phyloP scores from a whole-genome alignment of 106 monocot species.

The Narthecium ossifragum region DNA sequence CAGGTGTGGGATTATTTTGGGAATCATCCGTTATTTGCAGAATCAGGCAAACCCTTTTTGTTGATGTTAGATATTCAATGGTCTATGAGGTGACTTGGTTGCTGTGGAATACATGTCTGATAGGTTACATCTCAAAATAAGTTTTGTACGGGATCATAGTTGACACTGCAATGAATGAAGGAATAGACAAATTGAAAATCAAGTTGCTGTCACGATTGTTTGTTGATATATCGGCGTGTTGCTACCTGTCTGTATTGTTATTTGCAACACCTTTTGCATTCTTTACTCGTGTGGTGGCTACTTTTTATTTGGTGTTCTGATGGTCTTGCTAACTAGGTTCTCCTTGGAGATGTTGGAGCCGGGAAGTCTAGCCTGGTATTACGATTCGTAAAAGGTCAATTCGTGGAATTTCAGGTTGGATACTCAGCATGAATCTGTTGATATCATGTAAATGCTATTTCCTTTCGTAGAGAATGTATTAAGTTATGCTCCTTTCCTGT shows the following conservation, averaged over 20 bases:
- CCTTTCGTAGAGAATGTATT: background rate
- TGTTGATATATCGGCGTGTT: background rate
- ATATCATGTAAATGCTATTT: background rate
- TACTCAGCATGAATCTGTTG: background rate
- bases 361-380: conserved; percentile 90
- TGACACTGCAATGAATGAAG: too few species aligned
- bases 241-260: background rate
- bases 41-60: too few species aligned
- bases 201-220: background rate
- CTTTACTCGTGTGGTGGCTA: background rate
- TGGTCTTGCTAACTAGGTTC: conserved; percentile 44
- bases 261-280: background rate
- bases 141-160: too few species aligned
- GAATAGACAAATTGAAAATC: too few species aligned
- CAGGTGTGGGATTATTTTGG: too few species aligned
- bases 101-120: too few species aligned
- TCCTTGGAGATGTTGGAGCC: conserved; percentile 86
- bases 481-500: background rate
- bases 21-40: too few species aligned
- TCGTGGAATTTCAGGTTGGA: conserved; percentile 86
- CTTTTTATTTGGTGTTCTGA: conserved; percentile 1
- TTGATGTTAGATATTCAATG: too few species aligned
- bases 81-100: too few species aligned
- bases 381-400: conserved; percentile 92
- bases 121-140: too few species aligned